phyloP scores from a whole-genome alignment of 1,284 basidiomycete genomes.

The Leccinum cinnamomeum region DNA sequence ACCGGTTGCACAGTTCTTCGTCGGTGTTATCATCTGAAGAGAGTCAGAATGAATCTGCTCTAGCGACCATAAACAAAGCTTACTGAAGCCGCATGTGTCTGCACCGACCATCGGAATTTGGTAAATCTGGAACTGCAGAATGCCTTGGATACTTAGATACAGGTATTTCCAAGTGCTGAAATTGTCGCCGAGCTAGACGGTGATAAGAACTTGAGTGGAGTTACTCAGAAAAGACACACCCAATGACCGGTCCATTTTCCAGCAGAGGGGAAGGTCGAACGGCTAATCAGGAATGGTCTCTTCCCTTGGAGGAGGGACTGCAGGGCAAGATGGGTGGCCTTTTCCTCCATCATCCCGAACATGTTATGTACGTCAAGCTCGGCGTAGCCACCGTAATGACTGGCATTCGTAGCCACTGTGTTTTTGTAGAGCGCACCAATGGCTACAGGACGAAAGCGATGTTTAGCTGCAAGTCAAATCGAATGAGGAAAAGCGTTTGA shows the following conservation, averaged over 20 bases:
- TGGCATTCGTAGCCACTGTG: slow-evolving; percentile 42
- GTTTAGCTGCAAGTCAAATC: not conserved
- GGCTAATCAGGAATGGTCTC: slow-evolving; percentile 46
- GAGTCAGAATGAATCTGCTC: slow-evolving; percentile 7
- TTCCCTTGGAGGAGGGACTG: slow-evolving; percentile 33
- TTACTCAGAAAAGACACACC: slow-evolving; percentile 33
- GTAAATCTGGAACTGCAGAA: slow-evolving; percentile 76
- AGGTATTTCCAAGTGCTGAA: slow-evolving; percentile 66
- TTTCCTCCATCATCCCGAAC: slow-evolving; percentile 43
- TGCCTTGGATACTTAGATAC: slow-evolving; percentile 58
- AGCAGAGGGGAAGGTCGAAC: slow-evolving; percentile 56
- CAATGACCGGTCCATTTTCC: slow-evolving; percentile 66
- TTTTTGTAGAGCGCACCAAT: slow-evolving; percentile 29
- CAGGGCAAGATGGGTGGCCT: slow-evolving; percentile 38
- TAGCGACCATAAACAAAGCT: slow-evolving; percentile 21
- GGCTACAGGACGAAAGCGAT: slow-evolving; percentile 14
- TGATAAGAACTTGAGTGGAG: not conserved
- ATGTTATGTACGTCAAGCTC: slow-evolving; percentile 45
- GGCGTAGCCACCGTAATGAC: slow-evolving; percentile 39
- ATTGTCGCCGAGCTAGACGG: slow-evolving; percentile 67
- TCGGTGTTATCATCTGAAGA: slow-evolving; percentile 62
- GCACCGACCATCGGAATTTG: slow-evolving; percentile 78
- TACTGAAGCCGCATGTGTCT: slow-evolving; percentile 68
- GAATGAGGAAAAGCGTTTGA: slow-evolving; percentile 18
- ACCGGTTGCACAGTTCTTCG: slow-evolving; percentile 80